These are phyloP conservation scores for Leccinum subgranulosum DNA, from an alignment of 768 basidiomycete genomes.

Conservation along the genomic window DNA sequence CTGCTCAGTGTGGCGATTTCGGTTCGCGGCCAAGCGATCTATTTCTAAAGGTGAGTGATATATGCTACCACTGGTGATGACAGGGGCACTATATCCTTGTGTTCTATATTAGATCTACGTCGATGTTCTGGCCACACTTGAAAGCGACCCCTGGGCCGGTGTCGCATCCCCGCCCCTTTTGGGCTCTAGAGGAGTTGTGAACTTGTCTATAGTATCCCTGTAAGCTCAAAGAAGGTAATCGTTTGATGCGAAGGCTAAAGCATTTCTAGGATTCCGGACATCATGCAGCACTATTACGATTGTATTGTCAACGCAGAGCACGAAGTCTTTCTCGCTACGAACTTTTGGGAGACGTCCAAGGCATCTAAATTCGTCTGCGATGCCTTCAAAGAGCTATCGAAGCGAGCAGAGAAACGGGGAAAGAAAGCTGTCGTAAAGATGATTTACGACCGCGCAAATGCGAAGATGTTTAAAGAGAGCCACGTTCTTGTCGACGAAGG, in stretches of 20 bases:
- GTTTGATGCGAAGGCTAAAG: slow-evolving; percentile 7
- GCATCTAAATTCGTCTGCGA: slow-evolving; percentile 48
- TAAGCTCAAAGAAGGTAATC: slow-evolving; percentile 19
- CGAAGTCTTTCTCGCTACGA: slow-evolving; percentile 68
- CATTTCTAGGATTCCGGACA: slow-evolving; percentile 56
- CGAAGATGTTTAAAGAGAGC: slow-evolving; percentile 45
- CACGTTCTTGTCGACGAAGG: slow-evolving; percentile 46
- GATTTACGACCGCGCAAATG: slow-evolving; percentile 66
- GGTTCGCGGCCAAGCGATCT: slow-evolving; percentile 52
- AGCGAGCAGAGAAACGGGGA: slow-evolving; percentile 40
- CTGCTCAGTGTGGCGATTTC: slow-evolving; percentile 50
- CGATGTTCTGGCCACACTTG: slow-evolving; percentile 57
- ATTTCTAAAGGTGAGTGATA: slow-evolving; percentile 51
- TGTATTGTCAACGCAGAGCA: slow-evolving; percentile 58
- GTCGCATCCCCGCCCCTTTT: slow-evolving; percentile 63
- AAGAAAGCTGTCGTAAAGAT: slow-evolving; percentile 59
- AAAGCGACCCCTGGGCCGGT: slow-evolving; percentile 51
- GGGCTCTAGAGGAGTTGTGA: slow-evolving; percentile 59
- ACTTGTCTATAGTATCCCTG: slow-evolving; percentile 59
- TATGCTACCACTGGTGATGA: not conserved
- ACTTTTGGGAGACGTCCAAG: slow-evolving; percentile 55
- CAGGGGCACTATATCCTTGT: not conserved
- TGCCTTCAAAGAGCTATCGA: slow-evolving; percentile 52
- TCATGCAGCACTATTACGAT: slow-evolving; percentile 66
- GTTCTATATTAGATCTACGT: slow-evolving; percentile 48